Conservation (phyloP, 257 asterid genomes). For the Cruciata laevipes region DNA sequence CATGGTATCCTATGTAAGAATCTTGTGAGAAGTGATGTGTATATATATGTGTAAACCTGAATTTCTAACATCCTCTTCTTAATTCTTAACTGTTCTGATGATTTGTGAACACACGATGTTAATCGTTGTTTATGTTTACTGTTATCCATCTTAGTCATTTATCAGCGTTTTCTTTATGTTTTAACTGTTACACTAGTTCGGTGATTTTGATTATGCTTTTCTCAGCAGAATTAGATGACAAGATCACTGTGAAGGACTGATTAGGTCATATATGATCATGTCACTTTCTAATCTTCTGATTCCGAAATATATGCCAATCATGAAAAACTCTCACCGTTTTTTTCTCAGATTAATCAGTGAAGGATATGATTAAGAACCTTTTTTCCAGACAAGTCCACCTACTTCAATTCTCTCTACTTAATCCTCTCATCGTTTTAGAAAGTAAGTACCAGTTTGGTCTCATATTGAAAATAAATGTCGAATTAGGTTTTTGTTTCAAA, state of each 20-base stretch:
- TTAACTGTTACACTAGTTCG: too few relatives aligned
- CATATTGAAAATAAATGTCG: too few relatives aligned
- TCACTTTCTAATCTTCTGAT: neutral
- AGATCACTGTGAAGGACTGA: too few relatives aligned
- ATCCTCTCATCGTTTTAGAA: too few relatives aligned
- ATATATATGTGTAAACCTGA: slow-evolving; percentile 3
- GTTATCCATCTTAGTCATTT: neutral
- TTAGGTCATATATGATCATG: neutral
- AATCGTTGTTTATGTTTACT: neutral
- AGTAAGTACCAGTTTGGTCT: too few relatives aligned
- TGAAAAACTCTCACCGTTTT: neutral
- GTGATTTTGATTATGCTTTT: too few relatives aligned
- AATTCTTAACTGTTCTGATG: neutral
- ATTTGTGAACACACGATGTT: slow-evolving; percentile 6
- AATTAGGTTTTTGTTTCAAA: too few relatives aligned
- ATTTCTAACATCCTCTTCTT: neutral
- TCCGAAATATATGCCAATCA: slow-evolving; percentile 6
- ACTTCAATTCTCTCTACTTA: neutral
- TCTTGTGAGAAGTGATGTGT: slow-evolving; percentile 4
- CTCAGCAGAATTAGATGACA: too few relatives aligned
- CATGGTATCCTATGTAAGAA: neutral
- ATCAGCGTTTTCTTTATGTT: too few relatives aligned
- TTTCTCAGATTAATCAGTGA: neutral
- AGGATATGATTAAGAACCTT: neutral
- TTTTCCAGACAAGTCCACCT: neutral